phyloP scores from a whole-genome alignment of 306 rosid species.

The Mucuna pruriens region DNA sequence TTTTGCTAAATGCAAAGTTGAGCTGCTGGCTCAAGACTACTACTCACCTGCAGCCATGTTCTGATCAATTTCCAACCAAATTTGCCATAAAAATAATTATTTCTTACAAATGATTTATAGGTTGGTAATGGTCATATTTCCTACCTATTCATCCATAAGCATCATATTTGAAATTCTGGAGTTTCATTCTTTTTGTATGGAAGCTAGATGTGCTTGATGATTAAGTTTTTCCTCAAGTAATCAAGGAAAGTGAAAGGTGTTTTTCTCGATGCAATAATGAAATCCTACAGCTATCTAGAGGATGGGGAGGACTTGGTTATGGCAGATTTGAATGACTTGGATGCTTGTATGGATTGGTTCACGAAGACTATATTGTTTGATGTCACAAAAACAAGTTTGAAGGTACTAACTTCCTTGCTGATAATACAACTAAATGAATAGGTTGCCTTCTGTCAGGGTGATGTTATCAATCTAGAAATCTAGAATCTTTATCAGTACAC shows the following conservation, averaged over 20 bases:
- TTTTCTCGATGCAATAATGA: background rate
- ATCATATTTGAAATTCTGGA: slow-evolving; percentile 13
- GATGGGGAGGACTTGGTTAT: background rate
- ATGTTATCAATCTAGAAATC: background rate
- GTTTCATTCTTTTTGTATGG: slow-evolving; percentile 11
- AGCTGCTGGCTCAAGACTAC: background rate
- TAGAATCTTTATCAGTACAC: background rate
- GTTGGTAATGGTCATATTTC: background rate
- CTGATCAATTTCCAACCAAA: slow-evolving; percentile 8
- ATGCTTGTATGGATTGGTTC: slow-evolving; percentile 1
- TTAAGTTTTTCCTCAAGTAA: background rate
- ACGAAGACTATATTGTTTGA: background rate
- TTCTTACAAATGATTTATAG: background rate
- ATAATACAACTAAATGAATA: background rate
- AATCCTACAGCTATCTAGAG: background rate
- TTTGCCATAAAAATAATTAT: background rate
- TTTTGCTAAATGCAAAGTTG: slow-evolving; percentile 31
- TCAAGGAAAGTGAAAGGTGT: background rate
- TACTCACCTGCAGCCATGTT: slow-evolving; percentile 17
- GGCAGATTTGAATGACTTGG: slow-evolving; percentile 3
- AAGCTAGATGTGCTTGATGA: slow-evolving; percentile 14
- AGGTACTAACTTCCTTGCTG: slow-evolving; percentile 23
- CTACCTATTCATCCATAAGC: slow-evolving; percentile 21
- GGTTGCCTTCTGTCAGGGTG: slow-evolving; percentile 22
- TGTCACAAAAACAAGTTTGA: slow-evolving; percentile 8